phyloP scores from a whole-genome alignment of 2,329 filamentous ascomycete genomes.

The Orbilia quercus region DNA sequence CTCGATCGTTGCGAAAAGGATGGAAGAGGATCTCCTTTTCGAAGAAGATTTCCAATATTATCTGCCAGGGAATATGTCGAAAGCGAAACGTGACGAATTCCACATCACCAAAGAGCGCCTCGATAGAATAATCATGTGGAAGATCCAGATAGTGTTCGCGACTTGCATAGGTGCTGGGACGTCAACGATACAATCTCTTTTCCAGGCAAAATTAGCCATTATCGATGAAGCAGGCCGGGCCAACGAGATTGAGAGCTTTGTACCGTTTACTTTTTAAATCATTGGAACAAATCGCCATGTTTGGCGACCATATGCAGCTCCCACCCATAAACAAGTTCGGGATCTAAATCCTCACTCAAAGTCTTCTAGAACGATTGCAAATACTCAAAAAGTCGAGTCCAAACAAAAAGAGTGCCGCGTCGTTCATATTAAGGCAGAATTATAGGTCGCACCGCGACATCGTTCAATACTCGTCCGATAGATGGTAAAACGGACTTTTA shows the following conservation, averaged over 20 bases:
- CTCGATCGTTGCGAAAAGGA: background rate
- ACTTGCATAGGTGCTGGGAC: conserved; percentile 3
- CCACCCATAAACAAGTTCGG: background rate
- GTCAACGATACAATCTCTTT: background rate
- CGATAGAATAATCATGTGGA: background rate
- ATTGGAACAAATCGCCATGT: background rate
- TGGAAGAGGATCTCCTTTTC: background rate
- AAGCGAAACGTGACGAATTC: background rate
- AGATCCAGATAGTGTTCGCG: conserved; percentile 1
- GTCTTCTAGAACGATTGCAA: conserved; percentile 1
- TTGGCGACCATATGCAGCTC: conserved; percentile 19
- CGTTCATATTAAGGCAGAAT: background rate
- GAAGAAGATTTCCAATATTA: background rate
- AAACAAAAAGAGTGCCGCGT: background rate
- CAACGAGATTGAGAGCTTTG: background rate
- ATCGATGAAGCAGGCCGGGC: conserved; percentile 17
- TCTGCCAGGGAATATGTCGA: background rate
- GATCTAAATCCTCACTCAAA: background rate
- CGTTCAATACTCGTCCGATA: background rate
- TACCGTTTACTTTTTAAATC: background rate
- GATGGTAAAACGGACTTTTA: no score
- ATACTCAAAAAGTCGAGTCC: background rate
- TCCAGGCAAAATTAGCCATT: background rate
- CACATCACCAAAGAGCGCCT: background rate
- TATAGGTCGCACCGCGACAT: background rate